Percentiles rank a stretch among this genome's conserved stretches.
Conservation (phyloP, 305 asterid species). For the Fraxinus latifolia region DNA sequence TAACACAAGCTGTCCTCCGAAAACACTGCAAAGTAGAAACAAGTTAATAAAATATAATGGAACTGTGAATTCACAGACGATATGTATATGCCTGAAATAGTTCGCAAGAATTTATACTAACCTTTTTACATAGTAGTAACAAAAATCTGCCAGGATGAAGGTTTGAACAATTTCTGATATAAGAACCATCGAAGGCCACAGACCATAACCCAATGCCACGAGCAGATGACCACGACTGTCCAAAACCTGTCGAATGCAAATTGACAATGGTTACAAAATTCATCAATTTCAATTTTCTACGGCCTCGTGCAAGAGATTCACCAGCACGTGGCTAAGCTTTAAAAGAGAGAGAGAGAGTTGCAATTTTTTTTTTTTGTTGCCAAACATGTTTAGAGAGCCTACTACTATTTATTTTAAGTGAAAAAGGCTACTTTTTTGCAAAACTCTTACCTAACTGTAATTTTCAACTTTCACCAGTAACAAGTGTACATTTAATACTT, state of each 20-base stretch:
- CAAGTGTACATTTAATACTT: background rate
- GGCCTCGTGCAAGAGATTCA: background rate
- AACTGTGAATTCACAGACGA: background rate
- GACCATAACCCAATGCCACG: constrained; percentile 58
- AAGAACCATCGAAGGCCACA: constrained; percentile 69
- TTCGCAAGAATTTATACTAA: background rate
- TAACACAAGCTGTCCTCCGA: constrained; percentile 30
- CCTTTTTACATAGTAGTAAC: constrained; percentile 68
- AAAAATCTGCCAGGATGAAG: constrained; percentile 62
- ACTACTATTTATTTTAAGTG: background rate
- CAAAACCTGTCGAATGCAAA: constrained; percentile 38
- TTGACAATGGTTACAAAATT: background rate
- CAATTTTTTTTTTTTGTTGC: background rate
- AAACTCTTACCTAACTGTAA: background rate
- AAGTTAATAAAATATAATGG: background rate
- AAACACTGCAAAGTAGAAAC: constrained; percentile 29
- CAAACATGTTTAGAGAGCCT: background rate
- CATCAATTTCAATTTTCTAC: background rate
- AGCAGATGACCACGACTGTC: constrained; percentile 63
- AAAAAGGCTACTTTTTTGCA: background rate
- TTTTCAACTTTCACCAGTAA: background rate
- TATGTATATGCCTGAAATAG: background rate
- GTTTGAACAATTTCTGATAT: constrained; percentile 62
- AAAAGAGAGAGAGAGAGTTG: background rate
- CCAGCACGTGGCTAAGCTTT: background rate